phyloP scores from a whole-genome alignment of 1,284 basidiomycete species.

The Melanopsichium pennsylvanicum region DNA sequence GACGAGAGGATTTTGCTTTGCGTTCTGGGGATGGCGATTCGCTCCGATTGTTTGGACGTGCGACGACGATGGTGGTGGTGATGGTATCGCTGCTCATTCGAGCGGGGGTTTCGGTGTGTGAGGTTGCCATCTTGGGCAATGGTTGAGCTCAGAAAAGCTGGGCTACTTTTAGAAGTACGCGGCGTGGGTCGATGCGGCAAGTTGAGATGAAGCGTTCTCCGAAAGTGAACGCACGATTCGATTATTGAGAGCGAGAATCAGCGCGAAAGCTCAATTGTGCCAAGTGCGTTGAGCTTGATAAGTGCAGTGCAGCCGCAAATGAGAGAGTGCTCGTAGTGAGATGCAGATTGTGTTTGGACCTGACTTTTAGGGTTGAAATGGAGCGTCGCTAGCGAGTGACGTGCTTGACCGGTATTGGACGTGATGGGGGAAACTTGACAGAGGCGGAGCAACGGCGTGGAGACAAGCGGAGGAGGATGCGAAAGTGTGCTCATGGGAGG shows the following conservation, averaged over 20 bases:
- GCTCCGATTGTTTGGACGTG: constrained; percentile 11
- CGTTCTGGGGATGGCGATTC: constrained; percentile 32
- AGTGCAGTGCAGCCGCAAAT: neutral
- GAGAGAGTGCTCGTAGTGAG: too few species aligned
- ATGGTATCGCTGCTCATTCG: constrained; percentile 36
- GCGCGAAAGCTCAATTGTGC: too few species aligned
- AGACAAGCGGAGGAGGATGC: neutral
- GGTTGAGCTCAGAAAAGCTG: neutral
- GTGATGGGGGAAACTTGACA: too few species aligned
- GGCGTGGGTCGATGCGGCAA: neutral
- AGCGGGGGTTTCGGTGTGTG: constrained; percentile 19
- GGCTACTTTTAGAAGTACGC: neutral
- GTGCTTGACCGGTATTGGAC: too few species aligned
- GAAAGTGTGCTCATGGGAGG: neutral
- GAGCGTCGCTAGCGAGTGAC: too few species aligned
- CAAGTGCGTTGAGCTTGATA: neutral
- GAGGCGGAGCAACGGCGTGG: too few species aligned
- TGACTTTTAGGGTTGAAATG: too few species aligned
- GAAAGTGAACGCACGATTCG: too few species aligned
- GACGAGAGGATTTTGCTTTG: constrained; percentile 13
- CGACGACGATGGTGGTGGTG: constrained; percentile 15
- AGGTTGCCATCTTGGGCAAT: constrained; percentile 11
- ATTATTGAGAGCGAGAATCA: neutral
- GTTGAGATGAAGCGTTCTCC: neutral
- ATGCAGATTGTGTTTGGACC: too few species aligned